A percentile compares a stretch with the other conserved stretches of the same genome.
phyloP scores from a whole-genome alignment of 805 yeast species.

The Wickerhamiella kurtzmanii region DNA sequence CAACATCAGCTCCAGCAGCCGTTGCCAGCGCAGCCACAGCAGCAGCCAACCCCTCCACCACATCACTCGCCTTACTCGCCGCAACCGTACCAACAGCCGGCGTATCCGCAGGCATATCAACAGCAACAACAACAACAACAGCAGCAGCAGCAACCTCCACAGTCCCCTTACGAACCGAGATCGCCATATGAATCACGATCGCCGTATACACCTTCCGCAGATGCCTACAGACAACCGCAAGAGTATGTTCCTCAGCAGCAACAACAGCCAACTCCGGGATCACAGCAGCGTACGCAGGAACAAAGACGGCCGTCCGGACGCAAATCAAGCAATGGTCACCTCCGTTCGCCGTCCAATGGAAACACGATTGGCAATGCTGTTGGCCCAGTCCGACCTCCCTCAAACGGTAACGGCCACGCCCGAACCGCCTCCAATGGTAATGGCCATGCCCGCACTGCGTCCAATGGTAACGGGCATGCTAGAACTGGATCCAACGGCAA shows the following conservation, averaged over 20 bases:
- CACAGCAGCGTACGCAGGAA: not conserved
- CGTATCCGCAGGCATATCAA: not conserved
- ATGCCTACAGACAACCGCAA: not conserved
- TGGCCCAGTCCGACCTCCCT: no score
- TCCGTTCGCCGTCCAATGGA: not conserved
- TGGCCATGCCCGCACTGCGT: not conserved
- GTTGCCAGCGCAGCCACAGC: not conserved
- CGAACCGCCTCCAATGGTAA: not conserved
- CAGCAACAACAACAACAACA: not conserved
- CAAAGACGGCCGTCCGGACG: no score
- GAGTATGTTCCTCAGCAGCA: not conserved
- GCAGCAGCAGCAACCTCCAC: not conserved
- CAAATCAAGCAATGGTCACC: not conserved
- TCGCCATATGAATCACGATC: no score
- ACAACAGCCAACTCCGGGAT: not conserved
- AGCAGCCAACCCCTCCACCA: not conserved
- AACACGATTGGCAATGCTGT: no score
- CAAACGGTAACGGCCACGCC: not conserved
- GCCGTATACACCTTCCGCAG: not conserved
- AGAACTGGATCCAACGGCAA: no score
- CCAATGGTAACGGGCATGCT: no score
- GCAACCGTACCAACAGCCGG: not conserved
- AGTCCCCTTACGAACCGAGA: not conserved
- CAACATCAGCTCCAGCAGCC: not conserved
- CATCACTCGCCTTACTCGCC: not conserved